Conservation (phyloP, 2,329 filamentous ascomycete species). For the Neonectria punicea region DNA sequence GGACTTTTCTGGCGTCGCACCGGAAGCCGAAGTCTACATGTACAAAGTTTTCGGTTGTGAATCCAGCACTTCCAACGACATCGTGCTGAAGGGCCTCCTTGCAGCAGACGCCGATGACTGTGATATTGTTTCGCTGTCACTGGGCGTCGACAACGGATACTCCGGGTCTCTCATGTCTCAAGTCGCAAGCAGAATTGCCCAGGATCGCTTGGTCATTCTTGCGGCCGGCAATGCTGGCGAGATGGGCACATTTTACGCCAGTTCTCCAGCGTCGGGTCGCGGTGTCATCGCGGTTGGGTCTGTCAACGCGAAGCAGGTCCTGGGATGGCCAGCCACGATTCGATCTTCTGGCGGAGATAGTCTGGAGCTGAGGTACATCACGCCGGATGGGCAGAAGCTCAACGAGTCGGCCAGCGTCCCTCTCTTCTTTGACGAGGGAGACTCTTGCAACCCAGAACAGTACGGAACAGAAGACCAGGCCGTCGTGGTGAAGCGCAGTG, state of each 20-base stretch:
- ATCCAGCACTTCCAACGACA: slow-evolving; percentile 28
- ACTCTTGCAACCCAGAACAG: slow-evolving; percentile 28
- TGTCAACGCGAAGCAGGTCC: slow-evolving; percentile 22
- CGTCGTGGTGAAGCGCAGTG: slow-evolving; percentile 26
- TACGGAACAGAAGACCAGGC: slow-evolving; percentile 14
- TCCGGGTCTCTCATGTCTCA: slow-evolving; percentile 19
- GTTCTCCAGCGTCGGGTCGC: slow-evolving; percentile 24
- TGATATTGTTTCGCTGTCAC: slow-evolving; percentile 35
- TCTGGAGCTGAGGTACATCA: slow-evolving; percentile 30
- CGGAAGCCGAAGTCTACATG: slow-evolving; percentile 37
- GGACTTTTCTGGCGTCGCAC: slow-evolving; percentile 33
- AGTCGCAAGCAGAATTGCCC: slow-evolving; percentile 15
- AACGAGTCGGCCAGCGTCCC: slow-evolving; percentile 21
- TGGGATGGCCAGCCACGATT: slow-evolving; percentile 31
- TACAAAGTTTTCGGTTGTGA: slow-evolving; percentile 42
- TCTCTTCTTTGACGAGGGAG: slow-evolving; percentile 20
- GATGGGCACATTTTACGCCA: slow-evolving; percentile 24
- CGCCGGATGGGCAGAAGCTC: slow-evolving; percentile 26
- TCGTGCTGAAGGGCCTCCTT: slow-evolving; percentile 36
- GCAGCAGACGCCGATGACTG: slow-evolving; percentile 36
- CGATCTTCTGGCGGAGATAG: slow-evolving; percentile 22
- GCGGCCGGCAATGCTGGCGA: slow-evolving; percentile 29
- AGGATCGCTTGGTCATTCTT: slow-evolving; percentile 24
- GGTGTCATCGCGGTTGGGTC: slow-evolving; percentile 31
- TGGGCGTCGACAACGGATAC: slow-evolving; percentile 24